Evolutionary conservation across 129 eudicot species (phyloP).

Genomic region (Lactuca saligna): DNA sequence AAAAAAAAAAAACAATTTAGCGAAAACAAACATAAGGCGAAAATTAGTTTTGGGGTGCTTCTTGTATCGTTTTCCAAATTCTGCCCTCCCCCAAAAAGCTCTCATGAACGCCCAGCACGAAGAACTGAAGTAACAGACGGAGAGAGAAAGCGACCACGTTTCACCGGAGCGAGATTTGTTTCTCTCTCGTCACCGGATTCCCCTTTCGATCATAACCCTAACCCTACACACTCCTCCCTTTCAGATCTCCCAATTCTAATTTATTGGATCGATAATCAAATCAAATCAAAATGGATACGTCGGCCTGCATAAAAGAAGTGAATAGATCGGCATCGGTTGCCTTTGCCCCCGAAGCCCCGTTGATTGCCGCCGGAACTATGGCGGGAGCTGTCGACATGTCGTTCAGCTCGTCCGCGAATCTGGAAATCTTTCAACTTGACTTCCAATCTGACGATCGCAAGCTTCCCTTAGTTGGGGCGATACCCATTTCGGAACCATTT

Average conservation of each 20-base stretch:
- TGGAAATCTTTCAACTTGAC: slow-evolving; percentile 87
- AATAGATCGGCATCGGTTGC: slow-evolving; percentile 97
- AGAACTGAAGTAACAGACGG: slow-evolving; percentile 34
- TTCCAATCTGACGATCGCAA: slow-evolving; percentile 80
- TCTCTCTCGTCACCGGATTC: slow-evolving; percentile 28
- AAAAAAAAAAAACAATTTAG: not conserved
- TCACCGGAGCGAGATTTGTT: slow-evolving; percentile 12
- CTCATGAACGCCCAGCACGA: slow-evolving; percentile 24
- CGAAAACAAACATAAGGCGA: not conserved
- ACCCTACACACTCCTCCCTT: slow-evolving; percentile 20
- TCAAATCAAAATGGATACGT: slow-evolving; percentile 26
- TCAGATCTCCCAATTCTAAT: slow-evolving; percentile 25
- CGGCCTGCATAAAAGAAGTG: slow-evolving; percentile 74
- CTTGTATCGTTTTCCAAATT: slow-evolving; percentile 13
- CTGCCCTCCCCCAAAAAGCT: slow-evolving; percentile 10
- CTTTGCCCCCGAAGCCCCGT: slow-evolving; percentile 80
- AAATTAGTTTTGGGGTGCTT: not conserved
- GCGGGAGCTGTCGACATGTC: slow-evolving; percentile 98
- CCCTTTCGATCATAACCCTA: slow-evolving; percentile 34
- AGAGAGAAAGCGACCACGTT: slow-evolving; percentile 18
- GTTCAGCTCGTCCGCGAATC: slow-evolving; percentile 88
- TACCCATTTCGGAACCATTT: slow-evolving; percentile 77
- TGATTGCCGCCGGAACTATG: slow-evolving; percentile 94
- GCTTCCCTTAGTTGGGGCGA: slow-evolving; percentile 55
- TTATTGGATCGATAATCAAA: not conserved